Evolutionary conservation across 2,329 filamentous ascomycete genomes (phyloP), one percentile per base, ranked within the genome.

Genomic region (Aspergillus nomiae): DNA sequence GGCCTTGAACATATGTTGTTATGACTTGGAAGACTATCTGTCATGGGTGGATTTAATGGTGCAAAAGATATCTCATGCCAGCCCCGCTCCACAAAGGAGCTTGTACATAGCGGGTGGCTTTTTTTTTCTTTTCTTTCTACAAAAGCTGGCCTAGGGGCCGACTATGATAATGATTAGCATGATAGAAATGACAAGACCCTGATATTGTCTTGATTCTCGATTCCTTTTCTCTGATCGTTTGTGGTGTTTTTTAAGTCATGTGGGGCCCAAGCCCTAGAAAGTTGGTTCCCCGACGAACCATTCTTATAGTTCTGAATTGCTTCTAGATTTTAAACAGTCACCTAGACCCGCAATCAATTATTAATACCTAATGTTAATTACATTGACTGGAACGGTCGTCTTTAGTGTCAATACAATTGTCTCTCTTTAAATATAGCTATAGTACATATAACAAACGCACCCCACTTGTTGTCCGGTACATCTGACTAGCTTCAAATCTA

Each of bases 131-230:
- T 45, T 48, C 38, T n/a, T 38, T 36, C 14, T 12, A 46, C 38
- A 28, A 36, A 60, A 21, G n/a, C 60, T 53, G 46, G 55, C 50
- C 43, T n/a, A 56, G 56, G 24, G 51, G 55, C 58, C 53, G 19
- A 63, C 34, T 64, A 66, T 58, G 54, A 51, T 68, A 68, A 69
- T 66, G 63, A 68, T 51, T 63, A 66, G 62, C 59, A 67, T 69
- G 61, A 70, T 68, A 66, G 53, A 69, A 63, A 67, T 64, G 46
- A 61, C 55, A 64, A 64, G 32, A 64, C 54, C 51, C 51, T 21
- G 34, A 21, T 50, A 34, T 45, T 55, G 58, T 58, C 16, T 34
- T 38, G 58, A 32, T 21, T 30, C 9, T 2, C 10, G 9, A 28
- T n/a, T 24, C 26, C 30, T 24, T 34, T 46, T 36, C 46, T 45